Conservation (phyloP, 2,329 filamentous ascomycete species). For the Paecilomyces formosus region DNA sequence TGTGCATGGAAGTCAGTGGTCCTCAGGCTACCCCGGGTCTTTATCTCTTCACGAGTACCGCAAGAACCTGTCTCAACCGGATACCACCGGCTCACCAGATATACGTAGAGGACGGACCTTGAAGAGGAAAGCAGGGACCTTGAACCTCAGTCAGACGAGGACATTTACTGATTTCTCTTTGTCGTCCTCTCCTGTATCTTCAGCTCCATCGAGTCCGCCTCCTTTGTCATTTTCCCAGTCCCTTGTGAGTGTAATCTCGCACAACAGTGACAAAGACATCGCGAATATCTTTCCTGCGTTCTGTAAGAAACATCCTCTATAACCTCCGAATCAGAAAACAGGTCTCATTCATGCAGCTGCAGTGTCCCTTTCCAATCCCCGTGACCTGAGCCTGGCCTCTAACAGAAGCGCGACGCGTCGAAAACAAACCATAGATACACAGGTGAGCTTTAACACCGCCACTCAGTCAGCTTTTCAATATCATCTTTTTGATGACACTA, state of each 20-base stretch:
- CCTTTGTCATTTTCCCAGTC: slow-evolving; percentile 31
- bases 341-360: neutral
- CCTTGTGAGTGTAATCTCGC: slow-evolving; percentile 19
- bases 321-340: neutral
- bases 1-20: neutral
- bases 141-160: slow-evolving; percentile 21
- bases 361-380: slow-evolving; percentile 3
- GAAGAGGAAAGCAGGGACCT: slow-evolving; percentile 24
- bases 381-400: slow-evolving; percentile 7
- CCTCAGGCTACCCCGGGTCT: slow-evolving; percentile 6
- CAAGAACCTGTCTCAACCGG: slow-evolving; percentile 22
- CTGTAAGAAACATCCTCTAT: slow-evolving; percentile 7
- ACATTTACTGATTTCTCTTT: slow-evolving; percentile 9
- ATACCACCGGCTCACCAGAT: slow-evolving; percentile 12
- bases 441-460: slow-evolving; percentile 11
- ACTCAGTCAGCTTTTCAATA: neutral
- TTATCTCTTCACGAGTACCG: slow-evolving; percentile 30
- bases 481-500: neutral
- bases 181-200: slow-evolving; percentile 20
- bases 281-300: slow-evolving; percentile 16
- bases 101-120: slow-evolving; percentile 18
- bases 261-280: slow-evolving; percentile 20
- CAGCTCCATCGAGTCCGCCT: slow-evolving; percentile 25
- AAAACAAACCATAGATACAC: slow-evolving; percentile 16
- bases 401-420: slow-evolving; percentile 9